phyloP scores from a whole-genome alignment of 306 rosid species.

The Urtica urens region DNA sequence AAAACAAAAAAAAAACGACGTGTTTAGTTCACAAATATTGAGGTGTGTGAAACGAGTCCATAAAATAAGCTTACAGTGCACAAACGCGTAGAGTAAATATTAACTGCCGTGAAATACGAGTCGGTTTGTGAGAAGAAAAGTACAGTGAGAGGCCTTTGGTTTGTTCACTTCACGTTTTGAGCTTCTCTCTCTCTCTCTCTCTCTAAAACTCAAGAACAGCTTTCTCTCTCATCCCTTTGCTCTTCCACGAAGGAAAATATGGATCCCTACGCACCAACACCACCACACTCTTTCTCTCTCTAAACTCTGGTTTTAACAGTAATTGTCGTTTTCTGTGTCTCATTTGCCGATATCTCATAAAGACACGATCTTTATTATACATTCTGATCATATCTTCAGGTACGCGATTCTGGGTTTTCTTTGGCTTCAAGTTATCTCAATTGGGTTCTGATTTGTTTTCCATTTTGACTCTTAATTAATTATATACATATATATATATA shows the following conservation, averaged over 20 bases:
- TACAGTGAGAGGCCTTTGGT: constrained; percentile 4
- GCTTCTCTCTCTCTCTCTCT: constrained; percentile 5
- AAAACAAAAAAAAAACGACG: neutral
- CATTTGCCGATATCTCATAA: neutral
- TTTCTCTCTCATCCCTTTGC: constrained; percentile 37
- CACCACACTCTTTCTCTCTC: neutral
- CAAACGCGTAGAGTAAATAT: constrained; percentile 18
- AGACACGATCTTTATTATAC: constrained; percentile 14
- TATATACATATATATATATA: neutral
- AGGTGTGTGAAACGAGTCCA: constrained; percentile 28
- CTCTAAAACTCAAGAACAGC: neutral
- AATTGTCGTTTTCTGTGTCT: constrained; percentile 16
- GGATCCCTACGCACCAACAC: constrained; percentile 26
- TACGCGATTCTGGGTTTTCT: constrained; percentile 19
- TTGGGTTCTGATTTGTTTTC: constrained; percentile 13
- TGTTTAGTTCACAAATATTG: neutral
- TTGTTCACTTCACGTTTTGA: constrained; percentile 1
- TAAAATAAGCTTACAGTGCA: neutral
- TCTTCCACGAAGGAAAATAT: constrained; percentile 41
- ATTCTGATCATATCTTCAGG: constrained; percentile 11
- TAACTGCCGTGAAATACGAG: neutral
- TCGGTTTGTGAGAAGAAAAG: neutral
- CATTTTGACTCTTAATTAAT: neutral
- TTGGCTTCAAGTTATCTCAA: constrained; percentile 10
- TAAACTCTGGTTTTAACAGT: constrained; percentile 9